Evolutionary conservation across 1,139 yeast genomes (phyloP), one percentile per base, ranked within the genome.

Genomic region (Pichia sp.): DNA sequence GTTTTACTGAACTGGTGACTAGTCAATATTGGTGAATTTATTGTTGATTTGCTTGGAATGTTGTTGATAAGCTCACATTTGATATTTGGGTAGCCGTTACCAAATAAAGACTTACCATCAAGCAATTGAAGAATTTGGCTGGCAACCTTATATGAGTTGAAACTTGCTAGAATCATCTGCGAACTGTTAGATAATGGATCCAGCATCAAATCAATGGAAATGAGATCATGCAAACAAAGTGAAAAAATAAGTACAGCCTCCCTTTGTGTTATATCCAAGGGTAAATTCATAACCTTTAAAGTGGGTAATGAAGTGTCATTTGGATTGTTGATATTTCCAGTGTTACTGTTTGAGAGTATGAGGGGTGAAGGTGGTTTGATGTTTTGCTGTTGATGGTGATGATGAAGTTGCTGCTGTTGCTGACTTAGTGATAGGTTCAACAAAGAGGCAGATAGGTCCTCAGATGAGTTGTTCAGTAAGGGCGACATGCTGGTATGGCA

Each of bases 231-330:
- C 47, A 75, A 71, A 26, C 95, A 95, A 53, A 90, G 71, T 6
- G 96, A 76, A 60, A 90, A 90, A 33, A 90, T 71, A 34, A 85
- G 70, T 38, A 78, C 72, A 26, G 92, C 83, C 62, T 90, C 97
- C 58, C 96, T 77, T 33, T 72, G 61, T 3, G 90, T 65, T 39
- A 88, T 67, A 60, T 88, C 95, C 8, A 69, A 60, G 2, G 97
- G 97, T 27, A 87, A 63, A 57, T 83, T 82, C 49, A 69, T 69
- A 38, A 82, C 61, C 47, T 67, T 72, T 41, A 75, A 49, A 29
- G 55, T 45, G 3, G 53, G 51, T 2, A 27, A 42, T 16, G 6
- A n/a, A 10, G 34, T 26, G 9, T 5, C n/a, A 23, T n/a, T 35
- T 7, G 7, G 7, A 10, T 31, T 31, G 33, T 31, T 7, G 33